Evolutionary conservation across 2,329 filamentous ascomycete species (phyloP).

Genomic region (Diaporthe caulivora): DNA sequence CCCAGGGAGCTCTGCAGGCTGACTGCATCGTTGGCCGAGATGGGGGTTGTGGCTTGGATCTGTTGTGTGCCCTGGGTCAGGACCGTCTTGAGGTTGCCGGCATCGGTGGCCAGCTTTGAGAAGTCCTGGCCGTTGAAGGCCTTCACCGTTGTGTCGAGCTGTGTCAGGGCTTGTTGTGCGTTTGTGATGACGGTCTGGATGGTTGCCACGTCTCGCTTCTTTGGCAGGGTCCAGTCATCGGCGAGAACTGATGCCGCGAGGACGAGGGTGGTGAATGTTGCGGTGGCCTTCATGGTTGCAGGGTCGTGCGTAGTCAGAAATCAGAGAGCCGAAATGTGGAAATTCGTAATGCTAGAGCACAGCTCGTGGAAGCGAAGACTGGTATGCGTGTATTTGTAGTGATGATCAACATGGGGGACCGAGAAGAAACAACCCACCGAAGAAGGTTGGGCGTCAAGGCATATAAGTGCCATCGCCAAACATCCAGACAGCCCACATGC

Average conservation of each 20-base stretch:
- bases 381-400: neutral
- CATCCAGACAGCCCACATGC: conserved; percentile 17
- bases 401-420: conserved; percentile 28
- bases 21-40: conserved; percentile 40
- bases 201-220: conserved; percentile 43
- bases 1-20: conserved; percentile 38
- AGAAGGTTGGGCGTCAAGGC: conserved; percentile 22
- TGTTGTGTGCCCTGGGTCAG: conserved; percentile 39
- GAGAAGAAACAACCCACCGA: neutral
- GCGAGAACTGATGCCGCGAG: conserved; percentile 41
- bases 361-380: conserved; percentile 5
- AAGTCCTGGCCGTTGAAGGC: conserved; percentile 44
- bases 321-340: neutral
- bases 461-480: conserved; percentile 21
- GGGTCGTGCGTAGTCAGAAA: conserved; percentile 12
- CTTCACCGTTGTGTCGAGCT: conserved; percentile 48
- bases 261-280: conserved; percentile 42
- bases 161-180: conserved; percentile 44
- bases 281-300: conserved; percentile 38
- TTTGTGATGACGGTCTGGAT: conserved; percentile 43
- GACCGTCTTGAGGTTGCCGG: conserved; percentile 42
- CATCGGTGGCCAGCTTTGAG: conserved; percentile 43
- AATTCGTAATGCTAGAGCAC: neutral
- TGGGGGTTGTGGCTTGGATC: conserved; percentile 27
- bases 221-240: conserved; percentile 41